Base-by-base conservation (phyloP, 768 basidiomycete genomes). In the Termitomyces sp. region DNA sequence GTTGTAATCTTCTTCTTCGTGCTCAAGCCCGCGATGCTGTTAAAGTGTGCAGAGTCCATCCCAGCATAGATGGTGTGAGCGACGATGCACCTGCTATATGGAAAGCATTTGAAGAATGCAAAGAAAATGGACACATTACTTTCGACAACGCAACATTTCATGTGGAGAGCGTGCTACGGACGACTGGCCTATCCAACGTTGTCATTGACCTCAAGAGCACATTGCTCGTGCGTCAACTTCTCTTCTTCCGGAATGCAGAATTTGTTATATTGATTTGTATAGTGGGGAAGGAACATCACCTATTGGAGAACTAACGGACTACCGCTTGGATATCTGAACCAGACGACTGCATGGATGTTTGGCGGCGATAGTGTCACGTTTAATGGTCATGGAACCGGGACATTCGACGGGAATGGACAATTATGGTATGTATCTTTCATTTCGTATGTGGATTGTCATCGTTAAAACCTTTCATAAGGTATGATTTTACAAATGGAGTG, bases 351-450 rank as follows among this genome's bases (percentile, higher is more conserved):
- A 3, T 76, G 72, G 73, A 65, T 73, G 58, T 67, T 76, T 33
- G 73, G 70, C 18, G 77, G 77, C 1, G 62, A 68, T 48, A 65
- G 65, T 24, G 53, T 73, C 31, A 59, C 55, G 7, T 71, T 71
- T 50, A 57, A 66, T 30, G 73, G 73, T 2, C 65, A 73, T 59
- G 73, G 67, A 9, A 62, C 58, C 8, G 73, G 77, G 30, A 76
- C 76, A 8, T 73, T 78, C 48, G 72, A 75, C 58, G 76, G 76
- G 4, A 76, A 76, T 46, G 77, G 77, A 11, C 75, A 77, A 55
- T 65, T 72, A 2, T 78, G 77, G 76, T 72, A 31, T 3, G 59
- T 63, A 30, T 51, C 33, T 15, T 46, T 22, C 9, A n/a, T 42
- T 20, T 42, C n/a, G 20, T 42, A 42, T 20, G 41, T 42, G 9